phyloP scores from a whole-genome alignment of 2,329 filamentous ascomycete genomes.

The Phaeosphaeria sp. region DNA sequence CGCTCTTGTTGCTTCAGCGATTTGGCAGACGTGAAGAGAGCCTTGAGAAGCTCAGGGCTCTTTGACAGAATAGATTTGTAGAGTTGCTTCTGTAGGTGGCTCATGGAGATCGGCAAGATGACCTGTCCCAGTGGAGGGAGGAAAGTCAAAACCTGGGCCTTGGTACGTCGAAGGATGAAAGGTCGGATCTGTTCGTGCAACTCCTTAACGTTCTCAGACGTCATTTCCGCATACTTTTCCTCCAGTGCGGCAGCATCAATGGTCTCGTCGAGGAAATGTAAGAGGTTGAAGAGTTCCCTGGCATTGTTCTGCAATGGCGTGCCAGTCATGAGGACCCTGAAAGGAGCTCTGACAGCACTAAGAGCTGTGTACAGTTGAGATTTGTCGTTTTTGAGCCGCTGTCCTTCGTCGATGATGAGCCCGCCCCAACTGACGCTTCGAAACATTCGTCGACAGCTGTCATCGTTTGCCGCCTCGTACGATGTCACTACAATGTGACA shows the following conservation, averaged over 20 bases:
- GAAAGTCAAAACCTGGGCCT: slow-evolving; percentile 88
- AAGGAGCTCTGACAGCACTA: slow-evolving; percentile 75
- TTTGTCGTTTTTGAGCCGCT: slow-evolving; percentile 92
- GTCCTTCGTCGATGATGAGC: slow-evolving; percentile 92
- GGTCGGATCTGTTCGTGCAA: slow-evolving; percentile 84
- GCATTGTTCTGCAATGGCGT: slow-evolving; percentile 97
- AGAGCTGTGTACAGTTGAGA: slow-evolving; percentile 81
- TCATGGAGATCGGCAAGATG: slow-evolving; percentile 96
- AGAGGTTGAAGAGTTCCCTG: slow-evolving; percentile 91
- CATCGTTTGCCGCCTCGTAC: slow-evolving; percentile 85
- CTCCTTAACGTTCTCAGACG: slow-evolving; percentile 79
- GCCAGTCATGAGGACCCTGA: slow-evolving; percentile 82
- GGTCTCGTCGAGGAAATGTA: slow-evolving; percentile 85
- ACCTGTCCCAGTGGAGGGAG: slow-evolving; percentile 93
- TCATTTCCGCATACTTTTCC: slow-evolving; percentile 76
- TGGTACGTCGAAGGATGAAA: slow-evolving; percentile 78
- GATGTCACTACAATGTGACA: slow-evolving; percentile 95
- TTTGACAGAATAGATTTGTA: slow-evolving; percentile 93
- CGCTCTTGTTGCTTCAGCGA: slow-evolving; percentile 72
- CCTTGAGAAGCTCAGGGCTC: slow-evolving; percentile 85
- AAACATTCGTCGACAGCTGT: slow-evolving; percentile 71
- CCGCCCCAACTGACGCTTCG: slow-evolving; percentile 80
- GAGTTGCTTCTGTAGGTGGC: slow-evolving; percentile 87
- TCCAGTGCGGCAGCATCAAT: slow-evolving; percentile 77
- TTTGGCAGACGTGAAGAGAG: slow-evolving; percentile 75